Evolutionary conservation across 352 stramenopile genomes (phyloP).

Genomic region (Phytophthora tentaculata): DNA sequence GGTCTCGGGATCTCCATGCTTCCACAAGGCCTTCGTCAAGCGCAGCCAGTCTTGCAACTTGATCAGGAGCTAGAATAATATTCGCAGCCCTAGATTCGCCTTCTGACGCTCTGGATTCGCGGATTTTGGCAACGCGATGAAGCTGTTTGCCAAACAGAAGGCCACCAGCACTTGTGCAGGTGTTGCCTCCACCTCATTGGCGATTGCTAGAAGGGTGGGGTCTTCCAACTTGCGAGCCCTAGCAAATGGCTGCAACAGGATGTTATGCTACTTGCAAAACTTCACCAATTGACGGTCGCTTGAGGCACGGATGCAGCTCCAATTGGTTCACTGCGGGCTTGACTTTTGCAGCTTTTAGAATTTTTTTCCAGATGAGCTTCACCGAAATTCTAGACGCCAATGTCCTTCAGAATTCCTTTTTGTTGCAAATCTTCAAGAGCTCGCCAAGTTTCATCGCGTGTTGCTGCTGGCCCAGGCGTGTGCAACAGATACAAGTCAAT

Average conservation of each 20-base stretch:
- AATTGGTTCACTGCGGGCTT: slow-evolving; percentile 6
- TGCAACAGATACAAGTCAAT: slow-evolving; percentile 83
- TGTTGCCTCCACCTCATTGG: slow-evolving; percentile 31
- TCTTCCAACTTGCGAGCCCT: slow-evolving; percentile 43
- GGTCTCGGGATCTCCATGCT: slow-evolving; percentile 42
- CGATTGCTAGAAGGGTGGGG: slow-evolving; percentile 35
- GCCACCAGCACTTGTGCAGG: slow-evolving; percentile 57
- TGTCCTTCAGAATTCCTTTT: slow-evolving; percentile 34
- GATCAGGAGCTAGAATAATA: slow-evolving; percentile 31
- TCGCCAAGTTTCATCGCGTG: not conserved
- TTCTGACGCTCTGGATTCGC: slow-evolving; percentile 39
- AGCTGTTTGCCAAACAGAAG: slow-evolving; percentile 57
- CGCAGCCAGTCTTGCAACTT: slow-evolving; percentile 41
- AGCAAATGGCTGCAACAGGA: slow-evolving; percentile 53
- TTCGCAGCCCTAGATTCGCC: slow-evolving; percentile 49
- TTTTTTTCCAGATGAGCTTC: slow-evolving; percentile 5
- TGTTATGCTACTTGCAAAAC: not conserved
- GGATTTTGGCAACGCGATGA: slow-evolving; percentile 66
- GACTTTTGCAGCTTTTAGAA: slow-evolving; percentile 1
- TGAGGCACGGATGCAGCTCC: slow-evolving; percentile 10
- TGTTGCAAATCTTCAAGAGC: slow-evolving; percentile 1
- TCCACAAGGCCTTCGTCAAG: slow-evolving; percentile 48
- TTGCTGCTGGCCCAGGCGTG: slow-evolving; percentile 45
- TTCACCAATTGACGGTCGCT: slow-evolving; percentile 2
- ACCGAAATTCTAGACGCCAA: slow-evolving; percentile 70